Evolutionary conservation across 495 filamentous ascomycete genomes (phyloP), one percentile per base, ranked within the genome.

Genomic region (Monascus purpureus): DNA sequence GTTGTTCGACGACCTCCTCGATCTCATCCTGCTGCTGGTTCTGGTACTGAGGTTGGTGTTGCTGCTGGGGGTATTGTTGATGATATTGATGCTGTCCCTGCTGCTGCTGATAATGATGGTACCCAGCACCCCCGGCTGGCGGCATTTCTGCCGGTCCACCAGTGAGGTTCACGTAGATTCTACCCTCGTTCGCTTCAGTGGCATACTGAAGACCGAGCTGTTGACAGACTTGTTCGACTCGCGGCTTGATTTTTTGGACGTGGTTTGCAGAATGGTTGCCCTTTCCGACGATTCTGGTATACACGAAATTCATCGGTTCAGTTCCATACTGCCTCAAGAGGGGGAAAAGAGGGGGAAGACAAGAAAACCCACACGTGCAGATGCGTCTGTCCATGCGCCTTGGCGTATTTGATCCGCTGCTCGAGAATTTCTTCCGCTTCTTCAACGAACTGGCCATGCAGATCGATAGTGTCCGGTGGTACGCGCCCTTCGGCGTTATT

Each of bases 361-460:
- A 22, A 29, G 17, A 19, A 17, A 29, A 60, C 67, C 49, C 55
- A 71, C 61, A 81, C 77, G 56, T 86, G 72, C 26, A 97, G 56
- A 62, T 88, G 80, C 6, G 56, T 71, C 57, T 92, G 78, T 0
- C 81, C 80, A 30, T 72, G 65, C 24, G 65, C 40, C 45, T 68
- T 73, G 27, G 80, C 85, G 37, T 78, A 75, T 32, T 72, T 66
- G 35, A 97, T 88, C 35, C 87, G 67, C 53, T 77, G 64, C 54
- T 84, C 81, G 15, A 95, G 56, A 24, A 94, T 87, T 27, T 83
- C 70, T 65, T 93, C 82, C 4, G 92, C 90, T 62, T 97, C 90
- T 46, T 88, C 79, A 28, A 92, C 90, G 49, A 76, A 94, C 47
- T 88, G 78, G 1, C 90, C 86, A 43, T 97, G 90, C 27, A 97